A percentile compares a stretch with the other conserved stretches of the same genome.
Evolutionary conservation across 2,329 filamentous ascomycete genomes (phyloP).

Genomic region (Rutstroemia sp.): DNA sequence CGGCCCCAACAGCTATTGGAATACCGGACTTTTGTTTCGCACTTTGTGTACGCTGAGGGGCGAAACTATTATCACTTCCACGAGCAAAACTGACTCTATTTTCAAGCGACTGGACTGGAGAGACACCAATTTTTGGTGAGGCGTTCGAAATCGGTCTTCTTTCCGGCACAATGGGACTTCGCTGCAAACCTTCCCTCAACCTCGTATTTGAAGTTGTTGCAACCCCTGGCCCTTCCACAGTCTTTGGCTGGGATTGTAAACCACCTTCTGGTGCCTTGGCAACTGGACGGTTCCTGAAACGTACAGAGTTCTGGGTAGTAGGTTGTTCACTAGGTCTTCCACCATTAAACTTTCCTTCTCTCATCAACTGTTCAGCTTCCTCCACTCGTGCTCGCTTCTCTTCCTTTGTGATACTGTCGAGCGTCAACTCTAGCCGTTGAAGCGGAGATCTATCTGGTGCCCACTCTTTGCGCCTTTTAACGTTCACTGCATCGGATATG

Average conservation of each 20-base stretch:
- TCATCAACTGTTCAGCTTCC: slow-evolving; percentile 69
- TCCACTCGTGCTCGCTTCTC: slow-evolving; percentile 82
- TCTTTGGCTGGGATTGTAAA: slow-evolving; percentile 19
- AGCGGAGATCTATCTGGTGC: slow-evolving; percentile 82
- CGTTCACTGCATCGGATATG: slow-evolving; percentile 25
- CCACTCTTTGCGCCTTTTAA: slow-evolving; percentile 47
- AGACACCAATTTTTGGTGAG: slow-evolving; percentile 6
- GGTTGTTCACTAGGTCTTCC: slow-evolving; percentile 23
- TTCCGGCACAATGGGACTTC: slow-evolving; percentile 27
- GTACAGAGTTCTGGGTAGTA: slow-evolving; percentile 24
- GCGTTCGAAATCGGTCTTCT: slow-evolving; percentile 18
- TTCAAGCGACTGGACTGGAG: neutral
- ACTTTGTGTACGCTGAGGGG: slow-evolving; percentile 46
- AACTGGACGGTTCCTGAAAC: slow-evolving; percentile 26
- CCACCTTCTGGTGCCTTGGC: slow-evolving; percentile 18
- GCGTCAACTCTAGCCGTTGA: slow-evolving; percentile 84
- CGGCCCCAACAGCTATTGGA: slow-evolving; percentile 16
- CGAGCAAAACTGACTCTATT: slow-evolving; percentile 3
- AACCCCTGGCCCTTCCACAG: slow-evolving; percentile 26
- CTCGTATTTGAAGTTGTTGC: slow-evolving; percentile 28
- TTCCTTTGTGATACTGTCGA: slow-evolving; percentile 91
- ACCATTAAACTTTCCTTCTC: slow-evolving; percentile 38
- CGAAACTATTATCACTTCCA: neutral
- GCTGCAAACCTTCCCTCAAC: slow-evolving; percentile 31
- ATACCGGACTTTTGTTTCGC: slow-evolving; percentile 51